Evolutionary conservation across 352 stramenopile genomes (phyloP).

Genomic region (Phytophthora sp.): DNA sequence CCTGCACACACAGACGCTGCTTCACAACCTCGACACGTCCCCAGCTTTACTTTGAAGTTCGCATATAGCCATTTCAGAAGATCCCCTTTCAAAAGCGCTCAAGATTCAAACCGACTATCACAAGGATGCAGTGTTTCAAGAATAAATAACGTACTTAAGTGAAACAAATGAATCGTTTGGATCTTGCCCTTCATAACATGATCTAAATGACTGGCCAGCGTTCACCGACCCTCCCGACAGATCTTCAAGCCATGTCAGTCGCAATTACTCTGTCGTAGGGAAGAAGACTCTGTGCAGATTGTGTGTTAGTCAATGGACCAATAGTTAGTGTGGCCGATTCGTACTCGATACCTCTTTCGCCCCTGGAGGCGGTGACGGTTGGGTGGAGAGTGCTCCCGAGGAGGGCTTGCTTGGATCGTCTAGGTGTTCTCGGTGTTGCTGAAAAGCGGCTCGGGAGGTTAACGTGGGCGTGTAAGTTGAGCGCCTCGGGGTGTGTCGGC

Average conservation of each 20-base stretch:
- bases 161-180: too few species aligned
- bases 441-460: constrained; percentile 32
- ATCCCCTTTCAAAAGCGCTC: constrained; percentile 22
- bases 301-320: too few species aligned
- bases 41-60: constrained; percentile 12
- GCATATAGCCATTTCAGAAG: constrained; percentile 20
- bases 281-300: too few species aligned
- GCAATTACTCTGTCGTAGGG: constrained; percentile 3
- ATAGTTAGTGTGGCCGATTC: too few species aligned
- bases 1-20: constrained; percentile 40
- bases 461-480: constrained; percentile 2
- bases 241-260: not conserved
- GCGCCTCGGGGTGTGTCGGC: constrained; percentile 37
- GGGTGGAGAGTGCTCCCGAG: constrained; percentile 34
- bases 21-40: constrained; percentile 18
- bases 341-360: constrained; percentile 25
- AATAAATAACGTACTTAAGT: not conserved
- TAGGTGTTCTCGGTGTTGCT: constrained; percentile 27
- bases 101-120: not conserved
- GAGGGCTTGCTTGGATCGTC: constrained; percentile 2
- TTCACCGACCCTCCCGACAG: not conserved
- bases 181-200: too few species aligned
- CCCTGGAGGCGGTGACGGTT: constrained; percentile 16
- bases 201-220: constrained; percentile 26
- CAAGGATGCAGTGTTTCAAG: not conserved